phyloP scores from a whole-genome alignment of 1,284 basidiomycete genomes.

The Golubevia sp. region DNA sequence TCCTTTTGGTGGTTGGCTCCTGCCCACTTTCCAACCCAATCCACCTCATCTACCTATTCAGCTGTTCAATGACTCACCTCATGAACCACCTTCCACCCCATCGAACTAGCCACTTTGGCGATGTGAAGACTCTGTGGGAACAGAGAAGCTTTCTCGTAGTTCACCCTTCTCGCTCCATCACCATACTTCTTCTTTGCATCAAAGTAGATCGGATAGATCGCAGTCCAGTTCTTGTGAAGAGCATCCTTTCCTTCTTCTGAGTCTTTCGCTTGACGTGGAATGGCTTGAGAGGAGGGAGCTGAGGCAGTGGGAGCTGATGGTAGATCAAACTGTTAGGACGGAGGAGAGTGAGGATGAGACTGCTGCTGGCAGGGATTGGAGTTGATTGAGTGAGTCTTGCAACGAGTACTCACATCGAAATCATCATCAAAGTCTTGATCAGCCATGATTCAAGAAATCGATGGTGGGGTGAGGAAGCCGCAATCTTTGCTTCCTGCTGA shows the following conservation, averaged over 20 bases:
- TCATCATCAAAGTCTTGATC: slow-evolving; percentile 57
- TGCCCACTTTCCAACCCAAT: no score
- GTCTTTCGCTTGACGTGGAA: no score
- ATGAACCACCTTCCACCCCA: slow-evolving; percentile 38
- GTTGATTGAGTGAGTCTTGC: neutral
- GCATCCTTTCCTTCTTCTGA: slow-evolving; percentile 11
- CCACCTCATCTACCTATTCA: no score
- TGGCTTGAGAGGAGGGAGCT: slow-evolving; percentile 11
- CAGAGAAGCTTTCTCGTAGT: slow-evolving; percentile 41
- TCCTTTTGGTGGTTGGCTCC: no score
- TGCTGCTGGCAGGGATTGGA: neutral
- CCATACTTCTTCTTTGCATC: slow-evolving; percentile 55
- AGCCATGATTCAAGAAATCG: no score
- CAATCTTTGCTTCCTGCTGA: no score
- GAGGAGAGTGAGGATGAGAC: neutral
- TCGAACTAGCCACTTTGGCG: slow-evolving; percentile 33
- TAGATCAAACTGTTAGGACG: slow-evolving; percentile 33
- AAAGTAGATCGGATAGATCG: slow-evolving; percentile 58
- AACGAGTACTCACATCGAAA: slow-evolving; percentile 49
- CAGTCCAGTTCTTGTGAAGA: slow-evolving; percentile 51
- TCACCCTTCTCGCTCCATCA: slow-evolving; percentile 44
- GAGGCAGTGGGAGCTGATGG: slow-evolving; percentile 31
- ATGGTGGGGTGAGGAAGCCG: no score
- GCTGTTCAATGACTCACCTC: no score
- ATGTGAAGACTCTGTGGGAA: slow-evolving; percentile 48